Evolutionary conservation across 192 early-diverging fungal genomes (phyloP).

Genomic region (Oehlia diaphana): DNA sequence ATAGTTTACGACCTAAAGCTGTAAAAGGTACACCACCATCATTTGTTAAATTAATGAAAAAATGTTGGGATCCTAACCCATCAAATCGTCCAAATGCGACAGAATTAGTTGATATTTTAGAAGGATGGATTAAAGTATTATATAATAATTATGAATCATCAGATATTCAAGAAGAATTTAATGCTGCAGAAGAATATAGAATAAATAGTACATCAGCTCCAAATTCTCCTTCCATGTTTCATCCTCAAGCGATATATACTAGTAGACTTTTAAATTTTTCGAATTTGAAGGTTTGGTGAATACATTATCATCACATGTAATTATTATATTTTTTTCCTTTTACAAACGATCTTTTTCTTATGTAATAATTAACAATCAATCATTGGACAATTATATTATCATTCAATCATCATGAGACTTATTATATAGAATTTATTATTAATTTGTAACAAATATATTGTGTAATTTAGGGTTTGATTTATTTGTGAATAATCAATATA

Average conservation of each 20-base stretch:
- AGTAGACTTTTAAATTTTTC: not conserved
- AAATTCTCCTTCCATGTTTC: not conserved
- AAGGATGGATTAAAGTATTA: not conserved
- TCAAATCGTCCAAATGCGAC: not conserved
- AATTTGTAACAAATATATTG: no score
- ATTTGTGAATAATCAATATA: no score
- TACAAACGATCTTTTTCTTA: no score
- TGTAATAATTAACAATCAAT: no score
- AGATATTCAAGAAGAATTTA: not conserved
- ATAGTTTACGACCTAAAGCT: constrained; percentile 6
- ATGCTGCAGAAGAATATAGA: not conserved
- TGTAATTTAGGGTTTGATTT: no score
- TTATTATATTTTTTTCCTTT: no score
- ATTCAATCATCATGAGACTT: no score
- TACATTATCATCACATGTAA: no score
- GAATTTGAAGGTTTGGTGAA: not conserved
- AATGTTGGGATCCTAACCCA: constrained; percentile 19
- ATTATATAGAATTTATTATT: no score
- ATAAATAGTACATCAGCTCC: not conserved
- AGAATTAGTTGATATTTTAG: not conserved
- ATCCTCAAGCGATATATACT: not conserved
- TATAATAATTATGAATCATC: not conserved
- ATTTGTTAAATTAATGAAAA: constrained; percentile 7
- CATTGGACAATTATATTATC: no score
- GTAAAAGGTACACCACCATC: constrained; percentile 3